These are phyloP conservation scores for Pythium monospermum DNA, from an alignment of 352 stramenopile genomes.

Conservation along the genomic window DNA sequence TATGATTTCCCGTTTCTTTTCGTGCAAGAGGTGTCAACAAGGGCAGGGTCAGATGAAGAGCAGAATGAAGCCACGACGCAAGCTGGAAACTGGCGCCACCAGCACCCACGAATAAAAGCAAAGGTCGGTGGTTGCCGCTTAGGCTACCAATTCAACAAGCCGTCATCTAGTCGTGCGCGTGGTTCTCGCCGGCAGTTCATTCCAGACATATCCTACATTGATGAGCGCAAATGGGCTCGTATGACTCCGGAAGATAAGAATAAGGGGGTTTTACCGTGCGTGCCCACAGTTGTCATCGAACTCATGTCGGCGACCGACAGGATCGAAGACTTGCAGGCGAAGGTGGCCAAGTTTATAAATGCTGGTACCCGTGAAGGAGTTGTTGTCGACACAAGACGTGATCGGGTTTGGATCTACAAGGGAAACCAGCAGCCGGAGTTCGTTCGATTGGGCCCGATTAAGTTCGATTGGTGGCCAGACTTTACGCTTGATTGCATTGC, in stretches of 20 bases:
- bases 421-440: constrained; percentile 14
- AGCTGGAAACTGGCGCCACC: neutral
- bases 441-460: constrained; percentile 17
- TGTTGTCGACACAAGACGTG: constrained; percentile 19
- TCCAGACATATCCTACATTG: constrained; percentile 17
- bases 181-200: constrained; percentile 10
- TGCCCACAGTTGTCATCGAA: constrained; percentile 16
- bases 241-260: constrained; percentile 4
- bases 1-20: constrained; percentile 27
- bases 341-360: constrained; percentile 21
- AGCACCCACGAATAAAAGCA: constrained; percentile 1
- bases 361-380: constrained; percentile 24
- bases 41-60: constrained; percentile 2
- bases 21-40: constrained; percentile 7
- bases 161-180: neutral
- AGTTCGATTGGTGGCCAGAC: constrained; percentile 28
- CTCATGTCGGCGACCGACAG: constrained; percentile 17
- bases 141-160: constrained; percentile 11
- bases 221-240: constrained; percentile 9
- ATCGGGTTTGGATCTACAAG: constrained; percentile 26
- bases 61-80: constrained; percentile 1
- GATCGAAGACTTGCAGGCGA: constrained; percentile 17
- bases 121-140: neutral
- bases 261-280: constrained; percentile 6
- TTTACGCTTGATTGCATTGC: constrained; percentile 26